phyloP scores from a whole-genome alignment of 768 basidiomycete genomes.

The Lactarius hengduanensis region DNA sequence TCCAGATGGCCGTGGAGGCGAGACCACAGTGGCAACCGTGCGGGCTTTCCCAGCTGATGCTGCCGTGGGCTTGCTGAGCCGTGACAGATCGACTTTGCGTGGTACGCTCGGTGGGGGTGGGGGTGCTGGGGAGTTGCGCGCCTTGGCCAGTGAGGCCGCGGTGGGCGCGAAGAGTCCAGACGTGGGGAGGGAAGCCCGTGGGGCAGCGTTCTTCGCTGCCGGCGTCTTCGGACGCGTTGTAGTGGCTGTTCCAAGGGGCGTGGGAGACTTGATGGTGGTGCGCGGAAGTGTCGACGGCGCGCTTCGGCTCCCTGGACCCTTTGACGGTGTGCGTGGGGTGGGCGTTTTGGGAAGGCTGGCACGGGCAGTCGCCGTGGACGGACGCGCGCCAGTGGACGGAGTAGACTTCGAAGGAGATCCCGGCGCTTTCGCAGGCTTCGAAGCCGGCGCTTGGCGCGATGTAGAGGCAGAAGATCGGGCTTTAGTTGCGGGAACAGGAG shows the following conservation, averaged over 20 bases:
- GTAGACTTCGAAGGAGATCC: slow-evolving; percentile 34
- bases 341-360: slow-evolving; percentile 26
- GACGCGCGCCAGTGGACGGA: slow-evolving; percentile 23
- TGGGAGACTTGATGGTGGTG: slow-evolving; percentile 31
- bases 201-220: slow-evolving; percentile 16
- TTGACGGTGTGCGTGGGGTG: slow-evolving; percentile 28
- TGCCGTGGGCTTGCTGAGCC: slow-evolving; percentile 81
- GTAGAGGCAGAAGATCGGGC: slow-evolving; percentile 17
- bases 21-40: slow-evolving; percentile 29
- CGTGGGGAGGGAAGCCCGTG: slow-evolving; percentile 37
- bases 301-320: slow-evolving; percentile 28
- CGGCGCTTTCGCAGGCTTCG: slow-evolving; percentile 19
- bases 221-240: slow-evolving; percentile 35
- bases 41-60: slow-evolving; percentile 68
- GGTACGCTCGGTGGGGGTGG: slow-evolving; percentile 53
- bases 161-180: slow-evolving; percentile 78
- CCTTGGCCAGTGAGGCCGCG: slow-evolving; percentile 73
- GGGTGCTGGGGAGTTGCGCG: slow-evolving; percentile 54
- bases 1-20: slow-evolving; percentile 31
- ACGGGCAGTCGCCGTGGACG: slow-evolving; percentile 23
- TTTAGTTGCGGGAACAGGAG: slow-evolving; percentile 19
- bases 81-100: slow-evolving; percentile 51
- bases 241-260: slow-evolving; percentile 36
- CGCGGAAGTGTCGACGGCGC: slow-evolving; percentile 28
- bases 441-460: slow-evolving; percentile 9